A percentile compares a stretch with the other conserved stretches of the same genome.
These are phyloP conservation scores for Chlorokybus atmophyticus DNA, from an alignment of 139 green algal genomes.

Conservation along the genomic window DNA sequence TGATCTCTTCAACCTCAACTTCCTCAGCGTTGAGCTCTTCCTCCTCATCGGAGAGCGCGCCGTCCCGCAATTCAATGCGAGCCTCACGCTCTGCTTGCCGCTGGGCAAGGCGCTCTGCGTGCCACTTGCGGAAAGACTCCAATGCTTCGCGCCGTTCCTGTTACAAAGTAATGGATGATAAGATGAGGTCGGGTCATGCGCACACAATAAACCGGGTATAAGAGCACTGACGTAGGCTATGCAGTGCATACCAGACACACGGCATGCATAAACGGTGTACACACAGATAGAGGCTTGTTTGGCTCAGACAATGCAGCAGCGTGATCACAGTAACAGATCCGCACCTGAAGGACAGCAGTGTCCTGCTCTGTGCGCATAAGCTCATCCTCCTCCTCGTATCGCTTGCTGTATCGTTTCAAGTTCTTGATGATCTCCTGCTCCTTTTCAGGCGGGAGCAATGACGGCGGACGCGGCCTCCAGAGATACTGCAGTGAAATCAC, in stretches of 20 bases:
- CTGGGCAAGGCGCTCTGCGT: background rate
- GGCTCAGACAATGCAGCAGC: too few relatives aligned
- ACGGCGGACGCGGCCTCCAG: constrained; percentile 80
- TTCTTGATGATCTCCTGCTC: constrained; percentile 81
- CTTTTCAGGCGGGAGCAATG: constrained; percentile 68
- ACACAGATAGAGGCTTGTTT: too few relatives aligned
- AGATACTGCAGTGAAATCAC: constrained; percentile 50
- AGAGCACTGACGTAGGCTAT: too few relatives aligned
- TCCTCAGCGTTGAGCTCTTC: constrained; percentile 28
- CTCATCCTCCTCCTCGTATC: constrained; percentile 89
- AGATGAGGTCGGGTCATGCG: too few relatives aligned
- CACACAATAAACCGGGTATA: too few relatives aligned
- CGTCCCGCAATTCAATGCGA: constrained; percentile 4
- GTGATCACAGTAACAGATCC: too few relatives aligned
- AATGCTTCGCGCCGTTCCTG: background rate
- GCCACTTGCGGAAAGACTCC: background rate
- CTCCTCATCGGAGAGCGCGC: constrained; percentile 16
- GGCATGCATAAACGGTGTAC: too few relatives aligned
- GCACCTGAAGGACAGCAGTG: too few relatives aligned
- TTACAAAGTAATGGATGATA: too few relatives aligned
- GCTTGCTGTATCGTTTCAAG: constrained; percentile 81
- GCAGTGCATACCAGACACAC: too few relatives aligned
- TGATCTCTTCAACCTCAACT: constrained; percentile 34
- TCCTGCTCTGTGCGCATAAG: constrained; percentile 49
- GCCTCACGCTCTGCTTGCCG: constrained; percentile 12